Percentiles rank a stretch among this genome's conserved stretches.
Evolutionary conservation across 2,329 filamentous ascomycete species (phyloP).

Genomic region (Davidsoniella neocaledoniae): DNA sequence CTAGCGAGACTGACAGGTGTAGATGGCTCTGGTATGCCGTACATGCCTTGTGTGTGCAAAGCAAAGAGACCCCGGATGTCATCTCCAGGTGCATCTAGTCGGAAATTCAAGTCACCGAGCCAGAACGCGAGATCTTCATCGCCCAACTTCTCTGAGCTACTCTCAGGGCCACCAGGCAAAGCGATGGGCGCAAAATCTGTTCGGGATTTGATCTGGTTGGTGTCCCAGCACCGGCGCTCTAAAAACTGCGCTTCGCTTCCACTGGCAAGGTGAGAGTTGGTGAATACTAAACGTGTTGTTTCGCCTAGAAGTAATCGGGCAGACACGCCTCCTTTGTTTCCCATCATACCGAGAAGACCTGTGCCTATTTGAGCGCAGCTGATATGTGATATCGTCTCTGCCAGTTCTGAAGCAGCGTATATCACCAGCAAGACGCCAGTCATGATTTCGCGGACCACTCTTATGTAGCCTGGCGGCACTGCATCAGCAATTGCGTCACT

Average conservation of each 20-base stretch:
- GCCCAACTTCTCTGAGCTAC: constrained; percentile 55
- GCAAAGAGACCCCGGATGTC: constrained; percentile 75
- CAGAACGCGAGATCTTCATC: constrained; percentile 92
- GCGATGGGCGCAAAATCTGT: constrained; percentile 63
- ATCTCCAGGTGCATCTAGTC: constrained; percentile 72
- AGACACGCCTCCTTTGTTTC: constrained; percentile 84
- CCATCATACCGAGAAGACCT: constrained; percentile 79
- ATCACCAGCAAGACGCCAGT: constrained; percentile 71
- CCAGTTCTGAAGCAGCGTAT: constrained; percentile 66
- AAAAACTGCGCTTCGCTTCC: constrained; percentile 62
- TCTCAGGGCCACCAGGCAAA: constrained; percentile 45
- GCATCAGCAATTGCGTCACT: constrained; percentile 57
- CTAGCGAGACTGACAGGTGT: constrained; percentile 19
- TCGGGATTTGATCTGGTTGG: constrained; percentile 56
- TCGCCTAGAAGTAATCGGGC: constrained; percentile 75
- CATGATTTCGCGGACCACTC: constrained; percentile 69
- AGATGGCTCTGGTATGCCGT: constrained; percentile 30
- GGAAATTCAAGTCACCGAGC: constrained; percentile 93
- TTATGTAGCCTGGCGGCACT: constrained; percentile 59
- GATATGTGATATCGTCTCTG: constrained; percentile 59
- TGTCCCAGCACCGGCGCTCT: constrained; percentile 82
- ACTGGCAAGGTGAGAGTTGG: constrained; percentile 83
- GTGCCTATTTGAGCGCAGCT: constrained; percentile 76
- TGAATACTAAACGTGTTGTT: constrained; percentile 72
- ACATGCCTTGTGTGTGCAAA: constrained; percentile 66